Evolutionary conservation across 305 asterid genomes (phyloP), one percentile per base, ranked within the genome.

Genomic region (Euphrasia arctica): DNA sequence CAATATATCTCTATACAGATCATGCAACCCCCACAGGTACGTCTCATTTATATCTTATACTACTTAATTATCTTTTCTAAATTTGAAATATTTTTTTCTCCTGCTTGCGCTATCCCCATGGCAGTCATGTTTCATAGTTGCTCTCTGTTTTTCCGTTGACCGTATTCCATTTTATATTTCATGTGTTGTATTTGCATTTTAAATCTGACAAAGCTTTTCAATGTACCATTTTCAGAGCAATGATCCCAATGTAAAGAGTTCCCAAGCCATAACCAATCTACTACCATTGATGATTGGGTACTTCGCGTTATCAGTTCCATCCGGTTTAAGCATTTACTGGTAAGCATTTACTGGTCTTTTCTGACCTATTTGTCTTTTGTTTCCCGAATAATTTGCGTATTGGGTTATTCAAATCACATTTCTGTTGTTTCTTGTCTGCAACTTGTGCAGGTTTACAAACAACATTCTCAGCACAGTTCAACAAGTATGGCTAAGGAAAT

Each of bases 241-340:
- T 72, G 96, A 93, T 84, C 99, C 96, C 2, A 90, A 85, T 64
- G 72, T 82, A 58, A 93, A 88, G 85, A 93, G 47, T 79, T 74
- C 96, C 65, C 99, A 93, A 80, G 91, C 89, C 70, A 70, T 93
- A 72, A 86, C 97, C 71, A 88, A 85, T 72, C 78, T 93, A 64
- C 85, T 93, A 60, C 99, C 99, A 1, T 57, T 93, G 78, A 83
- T 93, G 97, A 83, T 93, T 70, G 99, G 99, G 49, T 93, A 93
- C 70, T 93, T 93, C 77, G 70, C 99, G 63, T 80, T 93, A 54
- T 88, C 97, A 9, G 99, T 93, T 77, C 99, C 99, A 67, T 93
- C 99, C 39, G 99, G 99, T 74, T 82, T 93, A 74, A 85, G 97
- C 75, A 89, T 93, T 66, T 93, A 93, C 70, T 93, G 99, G 99